Evolutionary conservation across 306 rosid species (phyloP).

Genomic region (Medicago truncatula): MtrunA17r5.0-ANR NC_053045.1:49310501-49311000

Average conservation of each 20-base stretch:
- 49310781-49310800: no score
- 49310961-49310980: slow-evolving; percentile 2
- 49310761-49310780: no score
- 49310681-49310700: no score
- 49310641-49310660: neutral
- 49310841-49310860: slow-evolving; percentile 59
- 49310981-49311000: neutral
- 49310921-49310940: slow-evolving; percentile 64
- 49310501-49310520: slow-evolving; percentile 23
- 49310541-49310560: neutral
- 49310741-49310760: no score
- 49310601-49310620: slow-evolving; percentile 11
- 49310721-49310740: no score
- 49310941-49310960: slow-evolving; percentile 9
- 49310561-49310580: neutral
- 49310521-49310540: neutral
- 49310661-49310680: no score
- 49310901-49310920: slow-evolving; percentile 68
- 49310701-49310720: no score
- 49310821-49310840: slow-evolving; percentile 12
- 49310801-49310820: neutral
- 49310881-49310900: slow-evolving; percentile 76
- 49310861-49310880: slow-evolving; percentile 96
- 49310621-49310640: neutral
- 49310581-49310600: neutral